phyloP scores from a whole-genome alignment of 306 rosid species.

The Cicer pinnatifidum region DNA sequence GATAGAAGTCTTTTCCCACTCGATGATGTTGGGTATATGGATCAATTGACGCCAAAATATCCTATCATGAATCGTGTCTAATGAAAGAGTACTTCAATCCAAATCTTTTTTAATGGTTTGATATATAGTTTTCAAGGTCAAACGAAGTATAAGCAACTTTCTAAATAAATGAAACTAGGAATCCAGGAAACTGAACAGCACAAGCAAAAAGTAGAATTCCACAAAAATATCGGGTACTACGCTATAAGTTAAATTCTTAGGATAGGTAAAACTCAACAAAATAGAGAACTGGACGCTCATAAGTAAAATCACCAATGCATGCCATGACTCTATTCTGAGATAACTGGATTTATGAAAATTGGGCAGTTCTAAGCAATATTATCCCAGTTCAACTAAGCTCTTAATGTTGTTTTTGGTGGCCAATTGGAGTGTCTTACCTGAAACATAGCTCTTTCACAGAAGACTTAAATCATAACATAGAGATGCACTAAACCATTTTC shows the following conservation, averaged over 20 bases:
- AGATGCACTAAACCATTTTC: slow-evolving; percentile 23
- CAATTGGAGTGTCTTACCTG: background rate
- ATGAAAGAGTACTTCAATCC: slow-evolving; percentile 1
- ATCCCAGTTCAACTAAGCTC: background rate
- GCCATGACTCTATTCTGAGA: slow-evolving; percentile 1
- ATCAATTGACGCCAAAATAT: background rate
- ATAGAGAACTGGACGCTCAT: slow-evolving; percentile 23
- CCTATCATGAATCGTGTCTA: background rate
- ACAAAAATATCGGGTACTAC: background rate
- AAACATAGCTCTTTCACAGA: slow-evolving; percentile 10
- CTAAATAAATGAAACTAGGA: slow-evolving; percentile 26
- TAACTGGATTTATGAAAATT: slow-evolving; percentile 17
- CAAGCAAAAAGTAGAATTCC: background rate
- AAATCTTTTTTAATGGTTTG: slow-evolving; percentile 3
- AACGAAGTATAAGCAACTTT: slow-evolving; percentile 2
- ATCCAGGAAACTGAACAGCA: slow-evolving; percentile 11
- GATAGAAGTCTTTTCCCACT: background rate
- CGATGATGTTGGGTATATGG: background rate
- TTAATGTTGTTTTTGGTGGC: slow-evolving; percentile 5
- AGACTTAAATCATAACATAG: slow-evolving; percentile 31
- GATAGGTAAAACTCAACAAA: slow-evolving; percentile 19
- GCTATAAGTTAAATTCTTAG: background rate
- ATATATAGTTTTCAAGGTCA: background rate
- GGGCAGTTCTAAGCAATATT: slow-evolving; percentile 16
- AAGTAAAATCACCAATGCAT: background rate